These are phyloP conservation scores for Garcia nutans DNA, from an alignment of 345 rosid genomes.

Conservation along the genomic window DNA sequence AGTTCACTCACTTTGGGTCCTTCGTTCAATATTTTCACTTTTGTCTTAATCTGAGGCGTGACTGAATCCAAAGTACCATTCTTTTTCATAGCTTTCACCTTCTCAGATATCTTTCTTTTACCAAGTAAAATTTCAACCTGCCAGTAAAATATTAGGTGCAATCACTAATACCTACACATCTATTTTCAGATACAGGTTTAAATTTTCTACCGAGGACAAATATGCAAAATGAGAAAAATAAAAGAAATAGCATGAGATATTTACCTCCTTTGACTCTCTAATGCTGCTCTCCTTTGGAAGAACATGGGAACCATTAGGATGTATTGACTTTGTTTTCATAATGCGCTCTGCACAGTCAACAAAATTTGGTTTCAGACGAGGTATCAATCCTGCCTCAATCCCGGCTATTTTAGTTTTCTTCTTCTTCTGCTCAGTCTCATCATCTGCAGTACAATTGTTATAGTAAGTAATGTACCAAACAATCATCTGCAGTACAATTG, in stretches of 20 bases:
- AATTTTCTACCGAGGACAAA: neutral
- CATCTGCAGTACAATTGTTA: conserved; percentile 47
- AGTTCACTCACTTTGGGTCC: conserved; percentile 57
- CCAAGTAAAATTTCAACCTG: conserved; percentile 58
- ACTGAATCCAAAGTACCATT: conserved; percentile 23
- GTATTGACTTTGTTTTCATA: conserved; percentile 54
- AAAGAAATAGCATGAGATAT: conserved; percentile 15
- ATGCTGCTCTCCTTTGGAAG: conserved; percentile 39
- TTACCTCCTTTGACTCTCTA: conserved; percentile 62
- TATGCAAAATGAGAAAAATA: neutral
- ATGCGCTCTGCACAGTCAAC: conserved; percentile 47
- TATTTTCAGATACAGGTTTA: conserved; percentile 1
- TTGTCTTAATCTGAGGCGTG: conserved; percentile 39
- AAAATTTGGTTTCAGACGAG: conserved; percentile 42
- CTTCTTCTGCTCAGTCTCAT: conserved; percentile 54
- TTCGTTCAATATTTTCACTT: conserved; percentile 78
- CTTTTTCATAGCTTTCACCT: conserved; percentile 56
- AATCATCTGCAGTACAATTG: too few relatives aligned
- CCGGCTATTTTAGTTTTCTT: conserved; percentile 53
- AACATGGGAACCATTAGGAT: conserved; percentile 39
- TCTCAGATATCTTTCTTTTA: conserved; percentile 48
- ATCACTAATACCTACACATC: neutral
- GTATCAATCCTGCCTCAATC: conserved; percentile 41
- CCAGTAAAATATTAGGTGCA: conserved; percentile 15
- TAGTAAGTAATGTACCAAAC: conserved; percentile 13